A percentile compares a stretch with the other conserved stretches of the same genome.
Evolutionary conservation across 805 yeast species (phyloP).

Genomic region (Candida mattraensis): DNA sequence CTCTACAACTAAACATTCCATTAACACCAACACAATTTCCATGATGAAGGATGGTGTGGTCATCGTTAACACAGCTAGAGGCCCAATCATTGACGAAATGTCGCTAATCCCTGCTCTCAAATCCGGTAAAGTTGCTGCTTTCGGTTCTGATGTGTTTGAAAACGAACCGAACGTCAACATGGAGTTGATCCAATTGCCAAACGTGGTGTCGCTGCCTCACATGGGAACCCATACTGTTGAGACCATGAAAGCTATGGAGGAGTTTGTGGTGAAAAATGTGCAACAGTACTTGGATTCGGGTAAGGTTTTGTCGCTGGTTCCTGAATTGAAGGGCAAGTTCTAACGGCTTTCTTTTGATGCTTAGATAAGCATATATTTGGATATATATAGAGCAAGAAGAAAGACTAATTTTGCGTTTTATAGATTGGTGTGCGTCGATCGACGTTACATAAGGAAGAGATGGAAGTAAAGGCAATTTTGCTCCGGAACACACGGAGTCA

Average conservation of each 20-base stretch:
- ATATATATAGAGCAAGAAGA: background rate
- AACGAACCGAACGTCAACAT: slow-evolving; percentile 68
- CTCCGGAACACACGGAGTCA: too few species aligned
- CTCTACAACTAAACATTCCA: slow-evolving; percentile 63
- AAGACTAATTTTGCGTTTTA: background rate
- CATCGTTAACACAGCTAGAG: slow-evolving; percentile 84
- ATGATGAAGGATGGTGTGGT: slow-evolving; percentile 81
- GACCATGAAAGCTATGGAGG: slow-evolving; percentile 80
- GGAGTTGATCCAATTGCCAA: slow-evolving; percentile 61
- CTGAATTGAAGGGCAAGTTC: slow-evolving; percentile 53
- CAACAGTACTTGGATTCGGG: slow-evolving; percentile 59
- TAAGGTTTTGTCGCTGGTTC: slow-evolving; percentile 72
- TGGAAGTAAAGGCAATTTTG: too few species aligned
- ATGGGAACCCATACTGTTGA: slow-evolving; percentile 82
- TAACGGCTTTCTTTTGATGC: slow-evolving; percentile 15
- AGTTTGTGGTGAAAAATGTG: slow-evolving; percentile 69
- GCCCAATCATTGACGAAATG: slow-evolving; percentile 72
- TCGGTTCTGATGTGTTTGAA: slow-evolving; percentile 77
- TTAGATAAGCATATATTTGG: background rate
- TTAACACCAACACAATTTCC: slow-evolving; percentile 57
- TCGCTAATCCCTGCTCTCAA: slow-evolving; percentile 57
- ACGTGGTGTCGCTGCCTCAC: slow-evolving; percentile 80
- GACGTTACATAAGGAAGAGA: too few species aligned
- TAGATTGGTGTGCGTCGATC: too few species aligned
- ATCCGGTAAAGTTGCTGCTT: slow-evolving; percentile 62